These are phyloP conservation scores for Torrubiella hemipterigena DNA, from an alignment of 2,329 filamentous ascomycete species.

Conservation along the genomic window DNA sequence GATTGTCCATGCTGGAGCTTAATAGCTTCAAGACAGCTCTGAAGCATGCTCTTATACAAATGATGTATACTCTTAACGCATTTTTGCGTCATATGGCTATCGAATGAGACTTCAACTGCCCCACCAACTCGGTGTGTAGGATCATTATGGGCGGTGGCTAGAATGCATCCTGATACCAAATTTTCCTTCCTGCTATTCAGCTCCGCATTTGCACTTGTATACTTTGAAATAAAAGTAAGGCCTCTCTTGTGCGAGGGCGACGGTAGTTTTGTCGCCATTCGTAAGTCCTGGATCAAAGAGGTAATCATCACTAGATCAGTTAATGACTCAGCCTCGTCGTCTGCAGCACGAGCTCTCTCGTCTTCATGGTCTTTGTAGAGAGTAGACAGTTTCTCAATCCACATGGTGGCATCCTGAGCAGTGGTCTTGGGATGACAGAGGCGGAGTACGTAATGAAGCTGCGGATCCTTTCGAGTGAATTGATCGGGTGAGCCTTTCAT, in stretches of 20 bases:
- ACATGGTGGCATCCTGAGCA: conserved; percentile 18
- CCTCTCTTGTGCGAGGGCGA: conserved; percentile 24
- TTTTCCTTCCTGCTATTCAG: conserved; percentile 23
- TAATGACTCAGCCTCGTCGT: conserved; percentile 21
- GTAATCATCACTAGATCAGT: conserved; percentile 23
- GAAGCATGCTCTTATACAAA: conserved; percentile 11
- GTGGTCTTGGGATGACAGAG: conserved; percentile 26
- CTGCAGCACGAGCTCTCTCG: conserved; percentile 20
- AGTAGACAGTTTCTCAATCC: conserved; percentile 26
- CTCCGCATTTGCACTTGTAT: conserved; percentile 21
- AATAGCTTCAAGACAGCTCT: background rate
- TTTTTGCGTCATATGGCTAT: conserved; percentile 23
- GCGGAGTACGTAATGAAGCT: conserved; percentile 29
- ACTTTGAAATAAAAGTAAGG: conserved; percentile 20
- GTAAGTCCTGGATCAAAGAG: conserved; percentile 26
- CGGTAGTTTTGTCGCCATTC: conserved; percentile 20
- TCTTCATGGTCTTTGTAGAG: conserved; percentile 20
- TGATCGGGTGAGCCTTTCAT: conserved; percentile 29
- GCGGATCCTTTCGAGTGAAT: conserved; percentile 22
- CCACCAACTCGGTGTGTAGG: conserved; percentile 24
- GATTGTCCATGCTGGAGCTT: conserved; percentile 8
- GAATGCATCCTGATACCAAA: conserved; percentile 27
- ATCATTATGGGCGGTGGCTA: conserved; percentile 27
- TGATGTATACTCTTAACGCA: conserved; percentile 26
- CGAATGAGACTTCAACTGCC: conserved; percentile 20